Percentiles rank a stretch among this genome's conserved stretches.
phyloP scores from a whole-genome alignment of 73 alveolate genomes.

The Paramecium octaurelia region DNA sequence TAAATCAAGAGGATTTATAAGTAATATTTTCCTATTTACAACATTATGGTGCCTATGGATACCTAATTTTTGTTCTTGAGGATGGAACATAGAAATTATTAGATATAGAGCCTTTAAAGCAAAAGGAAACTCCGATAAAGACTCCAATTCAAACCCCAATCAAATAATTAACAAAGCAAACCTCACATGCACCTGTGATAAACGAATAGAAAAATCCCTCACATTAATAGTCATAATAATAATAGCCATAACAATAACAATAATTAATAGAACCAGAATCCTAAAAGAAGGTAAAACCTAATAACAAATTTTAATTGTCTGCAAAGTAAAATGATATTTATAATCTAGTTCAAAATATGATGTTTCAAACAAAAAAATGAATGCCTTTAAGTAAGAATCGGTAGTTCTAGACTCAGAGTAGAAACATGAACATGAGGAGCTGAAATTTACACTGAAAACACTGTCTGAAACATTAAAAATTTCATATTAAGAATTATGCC shows the following conservation, averaged over 20 bases:
- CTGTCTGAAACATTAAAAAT: neutral
- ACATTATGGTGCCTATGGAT: neutral
- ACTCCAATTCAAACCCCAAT: neutral
- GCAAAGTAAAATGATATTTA: neutral
- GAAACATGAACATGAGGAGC: neutral
- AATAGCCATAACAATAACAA: neutral
- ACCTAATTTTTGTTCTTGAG: neutral
- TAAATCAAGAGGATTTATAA: neutral
- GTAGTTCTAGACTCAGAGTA: neutral
- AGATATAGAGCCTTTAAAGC: neutral
- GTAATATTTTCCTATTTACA: neutral
- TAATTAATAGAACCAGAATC: neutral
- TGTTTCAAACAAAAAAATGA: neutral
- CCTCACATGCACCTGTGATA: neutral
- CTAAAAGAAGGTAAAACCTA: neutral
- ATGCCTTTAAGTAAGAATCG: neutral
- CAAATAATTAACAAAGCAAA: neutral
- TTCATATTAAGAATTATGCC: neutral
- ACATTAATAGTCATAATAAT: neutral
- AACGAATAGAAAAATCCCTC: neutral
- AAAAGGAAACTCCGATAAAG: neutral
- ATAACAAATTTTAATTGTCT: neutral
- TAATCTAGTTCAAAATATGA: conserved; percentile 25
- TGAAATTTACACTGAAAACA: neutral
- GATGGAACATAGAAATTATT: neutral